Evolutionary conservation across 768 basidiomycete species (phyloP).

Genomic region (Russula olivacea): DNA sequence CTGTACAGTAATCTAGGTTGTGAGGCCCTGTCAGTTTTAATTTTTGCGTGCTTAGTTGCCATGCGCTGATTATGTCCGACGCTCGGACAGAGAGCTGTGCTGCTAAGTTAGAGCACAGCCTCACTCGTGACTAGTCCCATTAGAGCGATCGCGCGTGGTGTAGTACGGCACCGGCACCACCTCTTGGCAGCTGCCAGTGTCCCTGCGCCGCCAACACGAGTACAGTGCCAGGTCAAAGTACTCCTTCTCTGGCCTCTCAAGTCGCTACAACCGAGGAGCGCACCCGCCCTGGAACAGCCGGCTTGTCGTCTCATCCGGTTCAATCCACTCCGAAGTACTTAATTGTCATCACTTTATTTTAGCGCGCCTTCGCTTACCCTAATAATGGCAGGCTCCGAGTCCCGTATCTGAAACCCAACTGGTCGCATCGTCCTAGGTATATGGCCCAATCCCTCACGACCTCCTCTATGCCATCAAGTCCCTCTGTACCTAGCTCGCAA

Average conservation of each 20-base stretch:
- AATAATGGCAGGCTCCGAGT: neutral
- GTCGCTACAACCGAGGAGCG: neutral
- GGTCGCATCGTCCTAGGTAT: neutral
- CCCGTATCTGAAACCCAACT: neutral
- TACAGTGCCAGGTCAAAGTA: neutral
- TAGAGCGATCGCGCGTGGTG: neutral
- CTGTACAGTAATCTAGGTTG: too few relatives aligned
- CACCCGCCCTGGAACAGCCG: neutral
- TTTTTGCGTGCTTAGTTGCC: neutral
- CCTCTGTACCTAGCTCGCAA: neutral
- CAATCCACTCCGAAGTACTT: neutral
- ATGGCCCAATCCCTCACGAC: neutral
- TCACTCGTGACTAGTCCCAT: neutral
- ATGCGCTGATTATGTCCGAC: too few relatives aligned
- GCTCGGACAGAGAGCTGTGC: too few relatives aligned
- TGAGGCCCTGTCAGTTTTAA: neutral
- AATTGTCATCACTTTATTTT: too few relatives aligned
- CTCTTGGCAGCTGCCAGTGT: neutral
- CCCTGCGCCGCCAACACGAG: neutral
- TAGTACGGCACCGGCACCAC: neutral
- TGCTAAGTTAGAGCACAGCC: too few relatives aligned
- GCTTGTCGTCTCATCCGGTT: neutral
- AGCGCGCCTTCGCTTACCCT: neutral
- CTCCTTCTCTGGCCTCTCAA: neutral
- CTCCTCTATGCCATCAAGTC: neutral